Evolutionary conservation across 2,329 filamentous ascomycete genomes (phyloP), one percentile per base, ranked within the genome.

Genomic region (Xylariaceae sp.): DNA sequence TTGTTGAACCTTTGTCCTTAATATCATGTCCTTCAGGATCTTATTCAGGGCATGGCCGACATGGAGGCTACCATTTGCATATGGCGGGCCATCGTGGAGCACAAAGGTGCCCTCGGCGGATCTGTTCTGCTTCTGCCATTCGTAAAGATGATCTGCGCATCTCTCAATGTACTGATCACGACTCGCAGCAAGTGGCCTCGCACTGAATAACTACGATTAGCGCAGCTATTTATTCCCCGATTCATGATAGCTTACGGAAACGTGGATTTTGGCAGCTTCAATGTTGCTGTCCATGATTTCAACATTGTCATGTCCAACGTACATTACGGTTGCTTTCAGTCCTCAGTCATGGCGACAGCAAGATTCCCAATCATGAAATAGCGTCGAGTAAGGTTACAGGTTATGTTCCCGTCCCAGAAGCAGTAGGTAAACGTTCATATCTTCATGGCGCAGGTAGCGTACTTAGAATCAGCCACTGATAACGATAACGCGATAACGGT

Each of bases 1-100:
- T 66, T 86, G 80, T 56, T 88, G 84, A 56, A 97, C 75, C 73
- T 96, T 85, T 57, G 87, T 84, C 39, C 94, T 83, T 63, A 91
- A 79, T 57, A 95, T 89, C 65, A 97, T 88, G 72, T 99, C 94
- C 76, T 99, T 99, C 55, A 96, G 78, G 63, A 97, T 87, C 74
- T 99, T 99, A 73, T 99, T 99, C 67, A 99, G 76, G 34, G 94
- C 91, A 76, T 99, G 94, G 2, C 94, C 94, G 56, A 95, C 84
- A 67, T 99, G 94, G 9, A 99, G 80, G 42, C 80, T 81, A 13
- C 94, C 94, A 73, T 99, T 99, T 59, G 94, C 94, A 70, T 97
- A 99, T 0, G 94, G 94, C 0, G 94, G 94, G 0, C 94, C 94
- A 83, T 99, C 94, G 68, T 97, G 94, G 8, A 99, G 77, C 1